phyloP scores from a whole-genome alignment of 148 eudicot genomes.

The Chenopodium album region DNA sequence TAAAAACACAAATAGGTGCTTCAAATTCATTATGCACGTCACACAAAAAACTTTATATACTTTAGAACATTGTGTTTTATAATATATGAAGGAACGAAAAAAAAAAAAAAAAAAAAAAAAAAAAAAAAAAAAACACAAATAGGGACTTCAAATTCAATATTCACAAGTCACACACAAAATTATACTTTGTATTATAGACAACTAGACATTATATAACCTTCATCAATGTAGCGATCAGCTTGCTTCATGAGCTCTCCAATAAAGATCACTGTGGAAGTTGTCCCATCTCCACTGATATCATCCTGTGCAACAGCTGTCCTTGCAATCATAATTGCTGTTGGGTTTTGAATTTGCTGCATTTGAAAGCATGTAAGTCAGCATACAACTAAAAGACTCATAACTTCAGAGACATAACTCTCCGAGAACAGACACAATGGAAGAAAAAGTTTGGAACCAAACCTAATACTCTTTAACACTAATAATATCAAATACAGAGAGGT shows the following conservation, averaged over 20 bases:
- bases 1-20: background rate
- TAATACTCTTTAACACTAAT: no score
- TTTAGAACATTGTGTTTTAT: no score
- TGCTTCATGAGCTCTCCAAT: slow-evolving; percentile 99
- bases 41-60: background rate
- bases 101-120: background rate
- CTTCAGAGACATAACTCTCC: background rate
- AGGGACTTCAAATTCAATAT: background rate
- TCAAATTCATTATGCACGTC: background rate
- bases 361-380: slow-evolving; percentile 11
- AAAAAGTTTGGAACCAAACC: background rate
- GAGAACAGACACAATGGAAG: background rate
- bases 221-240: slow-evolving; percentile 88
- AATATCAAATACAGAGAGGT: background rate
- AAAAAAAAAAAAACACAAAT: background rate
- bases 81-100: no score
- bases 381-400: background rate
- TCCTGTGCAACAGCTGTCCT: slow-evolving; percentile 99
- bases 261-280: slow-evolving; percentile 93
- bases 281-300: slow-evolving; percentile 97
- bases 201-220: slow-evolving; percentile 46
- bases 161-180: background rate
- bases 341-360: slow-evolving; percentile 95
- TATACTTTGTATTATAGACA: background rate
- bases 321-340: slow-evolving; percentile 98